These are phyloP conservation scores for Delonix regia DNA, from an alignment of 306 rosid genomes.

Conservation along the genomic window DNA sequence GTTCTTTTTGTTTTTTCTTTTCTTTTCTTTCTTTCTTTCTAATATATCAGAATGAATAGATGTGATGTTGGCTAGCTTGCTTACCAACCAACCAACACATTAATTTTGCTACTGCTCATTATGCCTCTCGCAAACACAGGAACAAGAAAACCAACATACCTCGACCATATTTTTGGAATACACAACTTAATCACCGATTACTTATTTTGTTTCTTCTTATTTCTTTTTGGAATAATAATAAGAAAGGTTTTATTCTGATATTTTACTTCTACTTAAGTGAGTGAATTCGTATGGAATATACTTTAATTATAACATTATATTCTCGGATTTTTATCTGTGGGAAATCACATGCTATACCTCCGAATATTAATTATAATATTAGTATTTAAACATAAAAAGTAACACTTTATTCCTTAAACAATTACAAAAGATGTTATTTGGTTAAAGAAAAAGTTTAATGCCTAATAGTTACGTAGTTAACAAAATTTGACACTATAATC, in stretches of 20 bases:
- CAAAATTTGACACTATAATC: too few species aligned
- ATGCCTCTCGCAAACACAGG: conserved; percentile 33
- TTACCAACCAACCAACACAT: conserved; percentile 78
- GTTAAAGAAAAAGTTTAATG: too few species aligned
- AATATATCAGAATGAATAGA: background rate
- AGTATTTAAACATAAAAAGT: too few species aligned
- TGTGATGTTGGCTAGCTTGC: conserved; percentile 41
- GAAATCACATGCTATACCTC: too few species aligned
- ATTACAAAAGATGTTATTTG: too few species aligned
- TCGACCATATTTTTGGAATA: conserved; percentile 23
- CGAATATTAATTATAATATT: too few species aligned
- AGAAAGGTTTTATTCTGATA: too few species aligned
- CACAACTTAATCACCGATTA: background rate
- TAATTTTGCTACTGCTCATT: conserved; percentile 43
- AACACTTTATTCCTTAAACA: too few species aligned
- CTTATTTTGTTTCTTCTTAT: conserved; percentile 1
- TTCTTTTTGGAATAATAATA: background rate
- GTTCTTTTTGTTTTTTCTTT: too few species aligned
- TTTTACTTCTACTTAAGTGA: too few species aligned
- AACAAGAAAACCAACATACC: conserved; percentile 50
- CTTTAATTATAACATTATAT: background rate
- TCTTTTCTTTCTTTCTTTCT: background rate
- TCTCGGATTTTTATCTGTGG: background rate
- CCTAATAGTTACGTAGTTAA: too few species aligned
- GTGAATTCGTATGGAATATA: too few species aligned